Evolutionary conservation across 2,329 filamentous ascomycete genomes (phyloP), one percentile per base, ranked within the genome.

Genomic region (Sclerotiophoma versabilis): DNA sequence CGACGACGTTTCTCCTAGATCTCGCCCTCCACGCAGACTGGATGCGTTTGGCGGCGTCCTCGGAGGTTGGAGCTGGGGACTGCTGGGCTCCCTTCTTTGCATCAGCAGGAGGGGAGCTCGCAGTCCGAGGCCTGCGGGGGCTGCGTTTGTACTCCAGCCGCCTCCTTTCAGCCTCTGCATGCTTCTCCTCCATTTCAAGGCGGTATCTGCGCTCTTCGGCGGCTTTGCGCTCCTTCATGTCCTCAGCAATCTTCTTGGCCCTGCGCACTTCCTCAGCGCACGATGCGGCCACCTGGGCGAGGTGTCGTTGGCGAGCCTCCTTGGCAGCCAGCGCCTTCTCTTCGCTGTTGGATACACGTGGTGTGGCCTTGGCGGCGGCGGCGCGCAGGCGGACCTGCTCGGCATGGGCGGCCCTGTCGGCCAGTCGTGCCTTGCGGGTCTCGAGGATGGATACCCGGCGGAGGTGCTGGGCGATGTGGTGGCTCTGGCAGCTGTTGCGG

Each of bases 251-350:
- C 44, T 89, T 88, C 79, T 93, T 93, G 46, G 90, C 90, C 60
- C 90, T 84, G 70, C 89, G 87, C 14, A 95, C 91, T 71, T 95
- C 91, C 73, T 92, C 90, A 17, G 91, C 91, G 69, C 91, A 93
- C 56, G 86, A 83, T 42, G 90, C 89, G 4, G 91, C 89, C 36
- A 93, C 92, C 72, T 93, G 90, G 8, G 89, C 90, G 15, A 95
- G 77, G 64, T 93, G 91, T 64, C 89, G 89, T 77, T 93, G 89
- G 53, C 91, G 84, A 1, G 90, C 88, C 60, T 91, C 84, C 58
- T 92, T 87, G 5, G 90, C 91, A 5, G 91, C 91, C 54, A 92
- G 77, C 3, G 90, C 89, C 44, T 88, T 83, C 74, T 93, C 90
- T 71, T 93, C 90, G 37, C 87, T 90, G 49, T 86, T 82, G 2